Conservation (phyloP, 306 rosid species). For the Vachellia collinsii region DNA sequence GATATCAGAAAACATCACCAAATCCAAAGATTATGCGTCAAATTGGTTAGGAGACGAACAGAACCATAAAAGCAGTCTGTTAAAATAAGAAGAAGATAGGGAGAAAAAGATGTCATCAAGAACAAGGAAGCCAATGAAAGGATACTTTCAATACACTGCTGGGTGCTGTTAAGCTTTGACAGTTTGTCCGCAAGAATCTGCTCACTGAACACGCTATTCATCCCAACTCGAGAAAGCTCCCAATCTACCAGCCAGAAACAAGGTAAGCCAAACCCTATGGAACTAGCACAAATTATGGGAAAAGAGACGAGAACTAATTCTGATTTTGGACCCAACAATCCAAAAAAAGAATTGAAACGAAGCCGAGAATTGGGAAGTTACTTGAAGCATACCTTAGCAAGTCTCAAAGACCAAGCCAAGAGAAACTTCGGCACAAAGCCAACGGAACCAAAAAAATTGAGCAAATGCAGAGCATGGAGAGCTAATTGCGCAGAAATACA, state of each 20-base stretch:
- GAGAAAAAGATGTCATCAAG: neutral
- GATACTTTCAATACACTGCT: conserved; percentile 89
- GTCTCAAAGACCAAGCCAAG: conserved; percentile 25
- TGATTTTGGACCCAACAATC: conserved; percentile 28
- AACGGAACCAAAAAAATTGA: conserved; percentile 14
- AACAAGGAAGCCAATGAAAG: conserved; percentile 34
- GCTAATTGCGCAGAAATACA: conserved; percentile 26
- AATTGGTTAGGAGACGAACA: conserved; percentile 33
- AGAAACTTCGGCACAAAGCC: neutral
- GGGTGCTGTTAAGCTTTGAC: conserved; percentile 86
- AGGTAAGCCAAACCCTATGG: conserved; percentile 35
- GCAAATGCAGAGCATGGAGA: conserved; percentile 32
- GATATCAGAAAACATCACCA: neutral
- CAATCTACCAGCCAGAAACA: conserved; percentile 32
- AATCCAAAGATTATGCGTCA: neutral
- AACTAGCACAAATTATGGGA: conserved; percentile 6
- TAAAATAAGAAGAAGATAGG: neutral
- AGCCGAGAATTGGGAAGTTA: conserved; percentile 18
- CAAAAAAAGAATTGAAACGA: conserved; percentile 18
- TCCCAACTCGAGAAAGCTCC: conserved; percentile 44
- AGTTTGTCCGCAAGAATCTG: conserved; percentile 85
- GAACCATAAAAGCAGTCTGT: neutral
- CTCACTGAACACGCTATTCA: conserved; percentile 80
- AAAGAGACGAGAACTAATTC: neutral
- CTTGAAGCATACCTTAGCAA: neutral